Conservation (phyloP, 164 flowering plant genomes). For the Piper betle region DNA sequence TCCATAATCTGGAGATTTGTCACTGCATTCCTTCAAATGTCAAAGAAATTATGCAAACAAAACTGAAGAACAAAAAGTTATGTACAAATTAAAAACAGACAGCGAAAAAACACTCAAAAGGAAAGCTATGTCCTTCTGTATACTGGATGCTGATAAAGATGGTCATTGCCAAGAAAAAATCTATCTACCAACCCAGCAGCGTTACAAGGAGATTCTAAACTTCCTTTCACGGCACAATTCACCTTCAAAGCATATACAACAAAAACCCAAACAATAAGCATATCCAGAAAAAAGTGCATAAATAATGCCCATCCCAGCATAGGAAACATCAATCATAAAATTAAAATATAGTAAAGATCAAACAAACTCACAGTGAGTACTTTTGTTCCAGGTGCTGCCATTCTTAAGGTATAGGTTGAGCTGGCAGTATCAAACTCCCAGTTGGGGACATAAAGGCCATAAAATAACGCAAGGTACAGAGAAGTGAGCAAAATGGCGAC, state of each 20-base stretch:
- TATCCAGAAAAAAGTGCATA: conserved; percentile 7
- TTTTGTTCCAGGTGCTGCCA: conserved; percentile 16
- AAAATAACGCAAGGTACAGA: conserved; percentile 36
- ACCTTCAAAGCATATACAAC: conserved; percentile 27
- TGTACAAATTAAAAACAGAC: background rate
- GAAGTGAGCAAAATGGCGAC: conserved; percentile 29
- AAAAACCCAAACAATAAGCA: conserved; percentile 16
- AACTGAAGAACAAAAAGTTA: background rate
- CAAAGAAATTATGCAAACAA: background rate
- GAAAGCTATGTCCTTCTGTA: conserved; percentile 61
- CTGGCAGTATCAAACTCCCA: conserved; percentile 42
- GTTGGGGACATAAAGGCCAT: conserved; percentile 64
- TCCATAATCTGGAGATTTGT: conserved; percentile 82
- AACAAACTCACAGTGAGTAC: conserved; percentile 38
- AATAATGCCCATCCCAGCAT: conserved; percentile 15
- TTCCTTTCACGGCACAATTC: conserved; percentile 63
- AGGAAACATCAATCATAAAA: background rate
- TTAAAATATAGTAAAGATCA: background rate
- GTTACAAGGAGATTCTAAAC: conserved; percentile 73
- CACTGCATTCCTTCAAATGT: conserved; percentile 53
- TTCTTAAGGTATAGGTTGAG: conserved; percentile 7
- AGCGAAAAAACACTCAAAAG: background rate
- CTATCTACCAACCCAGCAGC: conserved; percentile 72
- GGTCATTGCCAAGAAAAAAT: conserved; percentile 44
- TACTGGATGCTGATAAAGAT: conserved; percentile 75